Base-by-base conservation (phyloP, 805 yeast genomes). In the Clavispora santaluciae region DNA sequence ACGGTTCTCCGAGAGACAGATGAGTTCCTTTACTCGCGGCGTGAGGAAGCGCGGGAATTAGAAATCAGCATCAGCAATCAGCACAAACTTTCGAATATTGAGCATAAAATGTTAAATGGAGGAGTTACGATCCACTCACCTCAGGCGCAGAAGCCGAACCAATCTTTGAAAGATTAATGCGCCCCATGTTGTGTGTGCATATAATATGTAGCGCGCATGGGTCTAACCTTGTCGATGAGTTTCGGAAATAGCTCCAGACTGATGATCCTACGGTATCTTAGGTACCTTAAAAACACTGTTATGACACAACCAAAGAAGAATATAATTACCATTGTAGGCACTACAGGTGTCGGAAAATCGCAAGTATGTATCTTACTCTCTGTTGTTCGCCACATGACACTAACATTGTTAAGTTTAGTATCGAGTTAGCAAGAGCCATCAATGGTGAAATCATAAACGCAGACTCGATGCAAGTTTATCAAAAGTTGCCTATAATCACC, bases 321-420 rank as follows among this genome's bases (percentile, higher is more conserved):
- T 43, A 55, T 86, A 5, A 72, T 85, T 21, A 79, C 87, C 12
- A 76, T 86, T 13, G 84, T 86, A 3, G 99, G 99, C 0, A 90
- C 96, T 25, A 91, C 99, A 0, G 99, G 98, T 0, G 97, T 89
- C 10, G 99, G 99, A 0, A 91, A 91, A 57, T 90, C 97, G 0
- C 88, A 86, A 51, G 73, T 78, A 54, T 25, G 70, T 63, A 30
- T 18, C 3, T 24, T 17, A 10, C 7, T 22, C n/a, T 12, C 12
- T 5, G 12, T n/a, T 9, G 11, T 11, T 16, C 5, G 5, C 15
- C 9, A 31, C 13, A 11, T 6, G 12, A 18, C 13, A 3, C 44
- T 43, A 41, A 38, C 49, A 41, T 31, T n/a, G 5, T 8, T 6
- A 35, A 79, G 73, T 75, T 86, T 44, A 76, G 87, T 35, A 78